Base-by-base conservation (phyloP, 2,329 filamentous ascomycete genomes). In the Didymella exigua region DNA sequence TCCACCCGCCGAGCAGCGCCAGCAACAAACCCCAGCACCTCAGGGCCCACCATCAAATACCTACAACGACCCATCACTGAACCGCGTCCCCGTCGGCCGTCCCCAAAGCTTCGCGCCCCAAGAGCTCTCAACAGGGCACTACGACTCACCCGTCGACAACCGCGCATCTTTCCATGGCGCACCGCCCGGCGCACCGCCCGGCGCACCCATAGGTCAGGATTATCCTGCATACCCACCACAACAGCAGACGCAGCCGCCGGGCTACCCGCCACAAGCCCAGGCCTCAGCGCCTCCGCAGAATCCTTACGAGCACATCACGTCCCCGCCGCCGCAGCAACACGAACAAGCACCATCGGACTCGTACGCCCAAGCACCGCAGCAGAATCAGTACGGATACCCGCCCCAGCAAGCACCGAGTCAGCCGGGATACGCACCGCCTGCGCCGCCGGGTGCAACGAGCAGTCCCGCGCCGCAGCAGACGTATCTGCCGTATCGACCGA, bases 121-220 rank as follows among this genome's bases (percentile, higher is more conserved):
- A 55, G 79, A 82, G 63, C 70, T 82, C 16, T 75, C 78, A 16
- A 79, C 78, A 4, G 71, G 75, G 10, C 75, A 77, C 23, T 80
- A 77, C 55, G 79, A 81, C 58, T 79, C 76, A 7, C 79, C 79
- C 1, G 62, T 78, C 3, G 79, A 81, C 58, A 76, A 75, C 54
- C 68, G 78, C 11, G 75, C 78, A 37, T 75, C 74, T 16, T 77
- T 77, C 58, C 68, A 61, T 1, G 60, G 52, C 27, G 65, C 64
- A 46, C 58, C 57, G 47, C 68, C 63, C 42, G 63, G 62, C 21
- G 66, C 60, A 19, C 65, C 70, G 38, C 69, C 70, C 3, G 62
- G n/a, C n/a, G n/a, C n/a, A n/a, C n/a, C n/a, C n/a, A n/a, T 65
- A 52, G 61, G 62, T 2, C 68, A 69, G 61, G 61, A 62, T 18